Evolutionary conservation across 1,139 yeast species (phyloP).

Genomic region (Casaregolazyma lundiana): DNA sequence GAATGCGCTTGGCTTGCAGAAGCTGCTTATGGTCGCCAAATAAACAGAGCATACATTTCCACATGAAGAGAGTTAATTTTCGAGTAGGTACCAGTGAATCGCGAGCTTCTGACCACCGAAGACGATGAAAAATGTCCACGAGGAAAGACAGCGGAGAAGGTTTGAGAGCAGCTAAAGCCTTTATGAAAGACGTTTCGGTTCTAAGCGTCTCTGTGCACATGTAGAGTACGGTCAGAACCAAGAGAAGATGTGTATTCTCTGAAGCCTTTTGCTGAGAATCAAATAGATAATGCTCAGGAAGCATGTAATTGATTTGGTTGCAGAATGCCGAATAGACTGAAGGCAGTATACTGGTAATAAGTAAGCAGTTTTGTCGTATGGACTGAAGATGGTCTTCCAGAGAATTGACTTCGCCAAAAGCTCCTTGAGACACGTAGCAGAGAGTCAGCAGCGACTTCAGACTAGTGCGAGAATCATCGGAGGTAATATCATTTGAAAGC

Average conservation of each 20-base stretch:
- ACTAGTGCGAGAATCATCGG: not conserved
- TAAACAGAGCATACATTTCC: constrained; percentile 57
- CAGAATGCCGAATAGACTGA: not conserved
- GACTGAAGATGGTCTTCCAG: constrained; percentile 37
- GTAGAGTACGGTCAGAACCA: constrained; percentile 49
- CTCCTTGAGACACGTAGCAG: constrained; percentile 42
- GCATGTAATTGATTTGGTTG: constrained; percentile 14
- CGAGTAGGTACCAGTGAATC: constrained; percentile 38
- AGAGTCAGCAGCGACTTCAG: constrained; percentile 19
- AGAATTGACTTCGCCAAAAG: constrained; percentile 33
- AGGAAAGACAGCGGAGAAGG: constrained; percentile 42
- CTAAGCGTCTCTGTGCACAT: constrained; percentile 40
- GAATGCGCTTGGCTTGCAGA: constrained; percentile 45
- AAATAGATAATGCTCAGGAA: constrained; percentile 18
- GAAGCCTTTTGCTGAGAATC: constrained; percentile 10
- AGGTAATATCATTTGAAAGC: constrained; percentile 5
- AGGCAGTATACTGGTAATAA: constrained; percentile 20
- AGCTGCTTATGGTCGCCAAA: constrained; percentile 56
- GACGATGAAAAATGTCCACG: constrained; percentile 52
- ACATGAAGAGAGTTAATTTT: constrained; percentile 44
- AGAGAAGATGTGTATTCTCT: constrained; percentile 32
- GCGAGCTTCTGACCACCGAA: constrained; percentile 50
- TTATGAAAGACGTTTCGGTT: constrained; percentile 23
- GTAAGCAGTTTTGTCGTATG: constrained; percentile 32
- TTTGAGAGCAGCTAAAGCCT: constrained; percentile 31